A percentile compares a stretch with the other conserved stretches of the same genome.
Conservation (phyloP, 169 alveolate genomes). For the Amoebophrya sp. region DNA sequence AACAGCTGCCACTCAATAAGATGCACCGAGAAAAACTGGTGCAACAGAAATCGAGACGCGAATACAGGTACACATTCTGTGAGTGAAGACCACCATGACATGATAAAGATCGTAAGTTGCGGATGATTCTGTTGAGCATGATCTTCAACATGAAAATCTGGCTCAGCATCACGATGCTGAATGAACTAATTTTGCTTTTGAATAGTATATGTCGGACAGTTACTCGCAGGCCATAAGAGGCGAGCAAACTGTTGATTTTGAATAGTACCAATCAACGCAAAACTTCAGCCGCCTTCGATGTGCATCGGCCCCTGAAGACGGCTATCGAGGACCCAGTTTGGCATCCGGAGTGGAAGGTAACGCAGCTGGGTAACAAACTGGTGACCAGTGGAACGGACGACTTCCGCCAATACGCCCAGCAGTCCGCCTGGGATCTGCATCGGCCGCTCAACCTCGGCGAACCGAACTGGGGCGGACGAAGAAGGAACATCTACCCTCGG, state of each 20-base stretch:
- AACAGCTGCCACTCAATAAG: not conserved
- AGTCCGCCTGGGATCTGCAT: not conserved
- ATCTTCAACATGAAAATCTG: too few relatives aligned
- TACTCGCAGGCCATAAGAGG: too few relatives aligned
- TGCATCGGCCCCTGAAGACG: not conserved
- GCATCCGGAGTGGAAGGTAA: not conserved
- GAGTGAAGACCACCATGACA: too few relatives aligned
- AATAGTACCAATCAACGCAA: too few relatives aligned
- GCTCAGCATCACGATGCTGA: too few relatives aligned
- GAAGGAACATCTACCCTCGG: not conserved
- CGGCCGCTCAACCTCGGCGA: not conserved
- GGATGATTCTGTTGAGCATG: too few relatives aligned
- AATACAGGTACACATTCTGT: not conserved
- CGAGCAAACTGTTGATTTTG: too few relatives aligned
- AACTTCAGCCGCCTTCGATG: not conserved
- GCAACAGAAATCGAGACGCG: not conserved
- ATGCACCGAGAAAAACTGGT: not conserved
- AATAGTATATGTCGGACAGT: too few relatives aligned
- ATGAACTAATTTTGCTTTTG: too few relatives aligned
- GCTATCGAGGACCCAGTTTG: not conserved
- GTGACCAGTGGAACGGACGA: not conserved
- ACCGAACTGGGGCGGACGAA: not conserved
- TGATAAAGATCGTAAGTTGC: too few relatives aligned
- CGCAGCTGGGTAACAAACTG: not conserved
- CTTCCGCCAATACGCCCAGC: not conserved